Conservation (phyloP, 139 green algal species). For the Bryopsis sp. region DNA sequence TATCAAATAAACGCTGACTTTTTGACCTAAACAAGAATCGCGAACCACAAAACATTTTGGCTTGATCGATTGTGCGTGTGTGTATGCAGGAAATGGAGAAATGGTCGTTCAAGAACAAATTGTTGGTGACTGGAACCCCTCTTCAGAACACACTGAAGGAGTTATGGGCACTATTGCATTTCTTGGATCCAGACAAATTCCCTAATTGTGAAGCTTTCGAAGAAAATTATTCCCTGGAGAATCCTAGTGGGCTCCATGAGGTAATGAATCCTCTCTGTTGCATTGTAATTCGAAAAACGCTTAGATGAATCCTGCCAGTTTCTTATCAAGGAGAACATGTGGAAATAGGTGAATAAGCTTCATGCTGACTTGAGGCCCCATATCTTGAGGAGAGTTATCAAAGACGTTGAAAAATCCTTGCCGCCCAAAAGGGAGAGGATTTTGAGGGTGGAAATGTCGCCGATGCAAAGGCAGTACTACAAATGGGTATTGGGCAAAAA, state of each 20-base stretch:
- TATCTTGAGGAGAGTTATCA: slow-evolving; percentile 86
- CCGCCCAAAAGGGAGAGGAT: slow-evolving; percentile 88
- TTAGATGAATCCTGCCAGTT: too few species aligned
- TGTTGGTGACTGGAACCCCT: slow-evolving; percentile 84
- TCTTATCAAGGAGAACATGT: slow-evolving; percentile 16
- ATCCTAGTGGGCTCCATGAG: slow-evolving; percentile 36
- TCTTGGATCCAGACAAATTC: slow-evolving; percentile 77
- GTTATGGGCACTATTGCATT: slow-evolving; percentile 87
- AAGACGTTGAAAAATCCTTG: slow-evolving; percentile 82
- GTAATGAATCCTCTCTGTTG: too few species aligned
- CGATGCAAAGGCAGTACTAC: slow-evolving; percentile 92
- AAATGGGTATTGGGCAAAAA: slow-evolving; percentile 93
- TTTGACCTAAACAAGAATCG: neutral
- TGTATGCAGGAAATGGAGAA: slow-evolving; percentile 44
- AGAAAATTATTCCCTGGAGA: slow-evolving; percentile 42
- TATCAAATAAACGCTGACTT: neutral
- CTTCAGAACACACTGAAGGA: slow-evolving; percentile 64
- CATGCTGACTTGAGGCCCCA: slow-evolving; percentile 74
- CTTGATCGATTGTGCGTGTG: too few species aligned
- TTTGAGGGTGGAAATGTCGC: slow-evolving; percentile 83
- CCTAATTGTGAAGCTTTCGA: slow-evolving; percentile 58
- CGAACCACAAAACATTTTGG: neutral
- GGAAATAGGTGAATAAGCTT: slow-evolving; percentile 43
- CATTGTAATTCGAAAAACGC: too few species aligned
- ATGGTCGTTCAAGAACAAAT: slow-evolving; percentile 72